Evolutionary conservation across 768 basidiomycete genomes (phyloP).

Genomic region (Cystobasidium onofrii): DNA sequence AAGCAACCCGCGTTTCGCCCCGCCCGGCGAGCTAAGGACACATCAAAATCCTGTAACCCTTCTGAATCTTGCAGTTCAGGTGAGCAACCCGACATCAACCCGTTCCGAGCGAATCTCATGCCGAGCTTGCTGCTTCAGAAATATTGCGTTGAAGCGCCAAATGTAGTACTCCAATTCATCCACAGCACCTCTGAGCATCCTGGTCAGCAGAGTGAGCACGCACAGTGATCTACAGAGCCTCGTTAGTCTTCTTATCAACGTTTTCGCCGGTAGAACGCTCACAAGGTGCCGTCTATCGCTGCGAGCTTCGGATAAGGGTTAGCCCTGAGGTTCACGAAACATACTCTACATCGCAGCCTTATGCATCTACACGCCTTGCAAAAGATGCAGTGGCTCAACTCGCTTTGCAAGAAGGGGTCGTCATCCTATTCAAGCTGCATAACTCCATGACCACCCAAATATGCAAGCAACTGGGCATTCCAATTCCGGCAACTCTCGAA

Average conservation of each 20-base stretch:
- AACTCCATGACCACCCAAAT: conserved; percentile 25
- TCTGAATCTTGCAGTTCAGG: conserved; percentile 16
- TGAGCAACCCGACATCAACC: too few relatives aligned
- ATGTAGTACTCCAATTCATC: background rate
- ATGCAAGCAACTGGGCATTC: background rate
- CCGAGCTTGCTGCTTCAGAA: conserved; percentile 1
- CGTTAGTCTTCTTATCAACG: background rate
- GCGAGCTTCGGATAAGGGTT: conserved; percentile 1
- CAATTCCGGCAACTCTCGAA: background rate
- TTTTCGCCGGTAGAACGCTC: background rate
- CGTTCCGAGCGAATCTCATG: too few relatives aligned
- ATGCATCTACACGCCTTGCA: background rate
- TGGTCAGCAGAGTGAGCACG: background rate
- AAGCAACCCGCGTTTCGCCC: background rate
- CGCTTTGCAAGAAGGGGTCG: conserved; percentile 16
- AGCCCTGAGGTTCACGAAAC: conserved; percentile 2
- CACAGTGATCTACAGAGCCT: background rate
- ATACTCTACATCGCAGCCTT: background rate
- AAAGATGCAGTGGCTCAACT: conserved; percentile 19
- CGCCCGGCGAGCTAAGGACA: background rate
- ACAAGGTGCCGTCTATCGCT: background rate
- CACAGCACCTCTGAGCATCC: background rate
- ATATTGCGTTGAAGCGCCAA: conserved; percentile 24
- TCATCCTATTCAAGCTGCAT: conserved; percentile 19
- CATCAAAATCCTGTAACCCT: conserved; percentile 9